Evolutionary conservation across 2,329 filamentous ascomycete genomes (phyloP).

Genomic region (Aspergillus clavatus): DNA sequence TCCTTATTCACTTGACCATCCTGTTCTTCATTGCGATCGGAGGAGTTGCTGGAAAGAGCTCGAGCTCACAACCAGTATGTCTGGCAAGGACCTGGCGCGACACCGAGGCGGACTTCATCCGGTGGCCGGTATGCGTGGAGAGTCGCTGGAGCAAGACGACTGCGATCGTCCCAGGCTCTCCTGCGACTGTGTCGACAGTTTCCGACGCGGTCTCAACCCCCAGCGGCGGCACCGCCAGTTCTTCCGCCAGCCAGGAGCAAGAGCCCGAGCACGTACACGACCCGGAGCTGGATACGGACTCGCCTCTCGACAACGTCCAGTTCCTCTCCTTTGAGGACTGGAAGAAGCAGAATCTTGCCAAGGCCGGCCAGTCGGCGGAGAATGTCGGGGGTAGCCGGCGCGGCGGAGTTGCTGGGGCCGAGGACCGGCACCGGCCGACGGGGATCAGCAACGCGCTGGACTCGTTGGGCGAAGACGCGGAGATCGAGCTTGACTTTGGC

Average conservation of each 20-base stretch:
- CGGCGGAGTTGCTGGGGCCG: slow-evolving; percentile 46
- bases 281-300: slow-evolving; percentile 57
- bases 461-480: slow-evolving; percentile 77
- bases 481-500: slow-evolving; percentile 71
- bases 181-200: slow-evolving; percentile 1
- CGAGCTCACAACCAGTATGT: slow-evolving; percentile 16
- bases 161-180: not conserved
- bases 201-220: not conserved
- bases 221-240: not conserved
- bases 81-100: slow-evolving; percentile 14
- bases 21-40: slow-evolving; percentile 10
- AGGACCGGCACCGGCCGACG: slow-evolving; percentile 46
- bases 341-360: slow-evolving; percentile 88
- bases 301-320: slow-evolving; percentile 66
- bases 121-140: slow-evolving; percentile 25
- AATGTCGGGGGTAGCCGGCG: slow-evolving; percentile 57
- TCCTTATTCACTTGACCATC: slow-evolving; percentile 9
- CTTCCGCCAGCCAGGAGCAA: slow-evolving; percentile 11
- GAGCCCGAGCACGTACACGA: slow-evolving; percentile 44
- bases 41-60: slow-evolving; percentile 6
- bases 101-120: slow-evolving; percentile 18
- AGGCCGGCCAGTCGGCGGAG: slow-evolving; percentile 72
- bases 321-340: slow-evolving; percentile 98
- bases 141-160: slow-evolving; percentile 13
- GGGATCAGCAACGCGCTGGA: slow-evolving; percentile 67